Conservation (phyloP, 1,139 yeast species). For the Candida pseudoviswanathii region DNA sequence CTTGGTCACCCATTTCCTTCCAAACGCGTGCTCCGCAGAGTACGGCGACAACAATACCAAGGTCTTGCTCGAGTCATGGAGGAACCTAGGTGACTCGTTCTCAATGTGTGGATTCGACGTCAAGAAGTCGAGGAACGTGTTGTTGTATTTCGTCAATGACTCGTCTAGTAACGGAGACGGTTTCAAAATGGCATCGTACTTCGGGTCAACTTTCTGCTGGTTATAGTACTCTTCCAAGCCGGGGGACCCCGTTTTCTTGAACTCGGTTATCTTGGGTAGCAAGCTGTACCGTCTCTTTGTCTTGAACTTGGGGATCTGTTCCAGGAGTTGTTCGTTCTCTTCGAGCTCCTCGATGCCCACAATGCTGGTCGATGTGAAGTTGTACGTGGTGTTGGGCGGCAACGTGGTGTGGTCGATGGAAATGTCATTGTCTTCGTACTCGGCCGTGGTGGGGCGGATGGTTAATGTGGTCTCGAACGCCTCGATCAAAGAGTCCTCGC, state of each 20-base stretch:
- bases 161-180: conserved; percentile 40
- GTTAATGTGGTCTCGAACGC: conserved; percentile 52
- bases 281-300: conserved; percentile 33
- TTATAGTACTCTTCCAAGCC: conserved; percentile 18
- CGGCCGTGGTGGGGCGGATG: conserved; percentile 44
- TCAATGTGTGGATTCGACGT: conserved; percentile 58
- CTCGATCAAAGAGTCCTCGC: conserved; percentile 49
- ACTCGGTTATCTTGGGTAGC: conserved; percentile 22
- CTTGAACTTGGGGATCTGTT: conserved; percentile 43
- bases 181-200: conserved; percentile 27
- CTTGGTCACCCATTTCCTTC: conserved; percentile 77
- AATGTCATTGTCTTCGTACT: conserved; percentile 39
- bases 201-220: conserved; percentile 20
- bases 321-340: conserved; percentile 32
- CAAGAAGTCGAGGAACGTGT: conserved; percentile 50
- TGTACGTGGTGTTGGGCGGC: conserved; percentile 26
- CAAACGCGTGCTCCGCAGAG: conserved; percentile 68
- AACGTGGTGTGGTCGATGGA: conserved; percentile 48
- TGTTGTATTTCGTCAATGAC: conserved; percentile 40
- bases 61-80: conserved; percentile 49
- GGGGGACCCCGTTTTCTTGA: conserved; percentile 18
- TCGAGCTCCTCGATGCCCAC: conserved; percentile 39
- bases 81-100: conserved; percentile 50
- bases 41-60: conserved; percentile 60
- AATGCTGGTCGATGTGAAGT: conserved; percentile 30